These are phyloP conservation scores for Yarrowia alimentaria DNA, from an alignment of 805 yeast species.

Conservation along the genomic window DNA sequence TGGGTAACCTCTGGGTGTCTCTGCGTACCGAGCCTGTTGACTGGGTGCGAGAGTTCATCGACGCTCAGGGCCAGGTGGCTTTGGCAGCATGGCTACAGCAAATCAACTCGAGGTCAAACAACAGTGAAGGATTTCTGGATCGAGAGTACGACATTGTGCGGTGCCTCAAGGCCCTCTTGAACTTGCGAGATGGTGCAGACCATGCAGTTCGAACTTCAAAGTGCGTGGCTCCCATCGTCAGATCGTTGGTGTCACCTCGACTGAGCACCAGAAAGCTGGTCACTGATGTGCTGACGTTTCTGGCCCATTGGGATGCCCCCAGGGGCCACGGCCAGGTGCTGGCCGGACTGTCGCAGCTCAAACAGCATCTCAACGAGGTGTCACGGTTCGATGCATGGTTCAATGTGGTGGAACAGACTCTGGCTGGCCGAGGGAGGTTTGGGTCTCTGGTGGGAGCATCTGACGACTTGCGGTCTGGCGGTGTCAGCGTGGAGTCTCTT, in stretches of 20 bases:
- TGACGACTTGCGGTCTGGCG: slow-evolving; percentile 64
- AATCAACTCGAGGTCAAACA: slow-evolving; percentile 37
- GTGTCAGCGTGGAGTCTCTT: slow-evolving; percentile 55
- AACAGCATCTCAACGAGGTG: slow-evolving; percentile 40
- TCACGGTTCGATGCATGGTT: slow-evolving; percentile 70
- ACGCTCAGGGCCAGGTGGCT: slow-evolving; percentile 76
- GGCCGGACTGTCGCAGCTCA: slow-evolving; percentile 50
- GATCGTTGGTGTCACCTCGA: slow-evolving; percentile 72
- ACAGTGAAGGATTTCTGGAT: slow-evolving; percentile 51
- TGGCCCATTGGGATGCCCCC: slow-evolving; percentile 48
- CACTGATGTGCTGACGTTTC: slow-evolving; percentile 67
- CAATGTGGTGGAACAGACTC: slow-evolving; percentile 57
- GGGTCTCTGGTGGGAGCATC: slow-evolving; percentile 93
- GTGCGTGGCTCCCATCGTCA: slow-evolving; percentile 60
- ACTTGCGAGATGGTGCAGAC: slow-evolving; percentile 60
- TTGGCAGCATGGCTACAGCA: slow-evolving; percentile 65
- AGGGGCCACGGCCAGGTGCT: slow-evolving; percentile 58
- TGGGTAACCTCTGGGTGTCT: slow-evolving; percentile 86
- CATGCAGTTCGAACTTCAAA: slow-evolving; percentile 47
- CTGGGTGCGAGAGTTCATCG: slow-evolving; percentile 81
- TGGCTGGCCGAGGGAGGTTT: slow-evolving; percentile 83
- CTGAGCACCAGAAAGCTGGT: slow-evolving; percentile 74
- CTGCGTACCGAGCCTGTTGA: slow-evolving; percentile 80
- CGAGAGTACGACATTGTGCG: slow-evolving; percentile 73
- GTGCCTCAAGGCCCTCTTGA: slow-evolving; percentile 72